Base-by-base conservation (phyloP, 306 rosid genomes). In the Ochetophila trinervis region DNA sequence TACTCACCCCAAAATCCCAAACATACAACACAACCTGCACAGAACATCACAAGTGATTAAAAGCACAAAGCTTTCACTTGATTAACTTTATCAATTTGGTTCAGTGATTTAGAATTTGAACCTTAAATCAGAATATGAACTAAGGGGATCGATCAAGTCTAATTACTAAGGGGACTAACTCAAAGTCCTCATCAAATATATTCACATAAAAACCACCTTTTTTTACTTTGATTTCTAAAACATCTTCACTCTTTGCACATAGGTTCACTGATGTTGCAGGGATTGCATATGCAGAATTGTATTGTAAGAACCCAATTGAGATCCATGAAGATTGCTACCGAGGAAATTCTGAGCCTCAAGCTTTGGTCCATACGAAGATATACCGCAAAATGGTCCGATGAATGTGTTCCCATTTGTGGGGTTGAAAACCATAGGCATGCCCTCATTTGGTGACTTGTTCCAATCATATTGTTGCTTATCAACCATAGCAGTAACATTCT, bases 281-380 rank as follows among this genome's bases (percentile, higher is more conserved):
- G 78, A 60, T 30, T 73, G 86, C 91, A 83, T 78, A 79, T 84
- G 80, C 72, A 77, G 83, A 63, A 76, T 53, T 5, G 82, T 60
- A 72, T 75, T 78, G 71, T 73, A 77, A 62, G 86, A 68, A 58
- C 75, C 84, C 70, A 84, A 68, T 32, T 76, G 92, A 66, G 79
- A 68, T 51, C 84, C 91, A 22, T 63, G 78, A 65, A 76, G 69
- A 61, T 74, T 74, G 63, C 78, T 76, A 70, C 81, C 64, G 27
- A 79, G 73, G 66, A 79, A 35, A 76, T 74, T 70, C 37, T 66
- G 87, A 72, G 75, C 91, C 79, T 82, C 86, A 49, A 78, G 72
- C 66, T 76, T 81, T 21, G 83, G 65, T 66, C 70, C 88, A 32
- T 70, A 53, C 0, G 95, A 78, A 67, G 96, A 71, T 65, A 88